Conservation (phyloP, 257 asterid genomes). For the Nicotiana noctiflora region DNA sequence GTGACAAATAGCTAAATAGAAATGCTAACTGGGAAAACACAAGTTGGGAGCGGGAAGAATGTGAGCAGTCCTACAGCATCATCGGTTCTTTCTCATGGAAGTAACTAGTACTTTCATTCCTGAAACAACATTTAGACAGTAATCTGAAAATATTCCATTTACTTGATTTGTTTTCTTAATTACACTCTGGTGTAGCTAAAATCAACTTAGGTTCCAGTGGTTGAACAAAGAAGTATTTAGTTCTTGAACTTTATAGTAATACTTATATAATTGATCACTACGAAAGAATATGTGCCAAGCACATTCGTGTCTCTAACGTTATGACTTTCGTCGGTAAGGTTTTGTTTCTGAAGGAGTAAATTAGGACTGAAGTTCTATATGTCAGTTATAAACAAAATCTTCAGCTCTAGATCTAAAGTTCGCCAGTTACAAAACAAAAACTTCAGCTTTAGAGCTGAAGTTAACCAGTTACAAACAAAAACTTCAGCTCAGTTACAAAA, state of each 20-base stretch:
- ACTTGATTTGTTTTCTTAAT: background rate
- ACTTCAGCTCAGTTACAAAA: no score
- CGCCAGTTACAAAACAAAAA: no score
- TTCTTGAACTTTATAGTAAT: background rate
- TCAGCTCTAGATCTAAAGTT: no score
- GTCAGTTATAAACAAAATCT: no score
- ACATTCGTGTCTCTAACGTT: background rate
- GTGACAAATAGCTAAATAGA: slow-evolving; percentile 84
- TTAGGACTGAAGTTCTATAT: no score
- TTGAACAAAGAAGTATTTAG: background rate
- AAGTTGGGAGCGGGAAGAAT: slow-evolving; percentile 40
- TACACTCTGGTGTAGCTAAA: background rate
- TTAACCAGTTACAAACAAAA: no score
- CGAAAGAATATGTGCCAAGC: background rate
- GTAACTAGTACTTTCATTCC: slow-evolving; percentile 10
- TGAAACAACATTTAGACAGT: background rate
- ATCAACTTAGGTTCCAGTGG: background rate
- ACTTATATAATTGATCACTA: background rate
- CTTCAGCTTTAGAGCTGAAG: no score
- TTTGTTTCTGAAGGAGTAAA: no score
- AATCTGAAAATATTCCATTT: background rate
- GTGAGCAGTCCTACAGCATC: slow-evolving; percentile 10
- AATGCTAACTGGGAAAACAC: slow-evolving; percentile 61
- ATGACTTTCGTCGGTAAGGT: no score
- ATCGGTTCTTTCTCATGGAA: slow-evolving; percentile 69